phyloP scores from a whole-genome alignment of 2,329 filamentous ascomycete genomes.

The Alternaria rosae region DNA sequence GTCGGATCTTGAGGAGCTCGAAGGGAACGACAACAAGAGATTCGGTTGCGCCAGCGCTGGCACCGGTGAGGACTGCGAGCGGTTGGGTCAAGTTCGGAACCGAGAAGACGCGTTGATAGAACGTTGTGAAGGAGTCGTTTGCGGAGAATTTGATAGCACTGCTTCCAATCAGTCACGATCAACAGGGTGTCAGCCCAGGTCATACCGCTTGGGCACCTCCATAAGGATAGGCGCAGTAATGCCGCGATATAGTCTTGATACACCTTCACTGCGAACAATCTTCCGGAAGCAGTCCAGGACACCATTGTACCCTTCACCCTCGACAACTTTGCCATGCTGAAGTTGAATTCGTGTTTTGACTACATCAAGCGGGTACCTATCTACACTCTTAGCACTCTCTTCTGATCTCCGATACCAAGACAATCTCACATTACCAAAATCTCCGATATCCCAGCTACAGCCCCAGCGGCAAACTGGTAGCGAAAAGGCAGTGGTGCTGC shows the following conservation, averaged over 20 bases:
- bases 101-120: conserved; percentile 37
- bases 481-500: conserved; percentile 31
- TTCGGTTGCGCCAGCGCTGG: conserved; percentile 39
- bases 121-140: conserved; percentile 36
- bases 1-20: conserved; percentile 40
- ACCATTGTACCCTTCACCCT: conserved; percentile 36
- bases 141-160: conserved; percentile 45
- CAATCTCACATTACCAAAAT: conserved; percentile 36
- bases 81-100: conserved; percentile 31
- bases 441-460: conserved; percentile 25
- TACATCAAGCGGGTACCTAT: conserved; percentile 44
- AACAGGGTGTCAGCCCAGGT: neutral
- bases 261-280: conserved; percentile 36
- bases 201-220: conserved; percentile 40
- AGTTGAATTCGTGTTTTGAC: conserved; percentile 44
- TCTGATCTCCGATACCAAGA: neutral
- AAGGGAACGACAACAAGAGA: conserved; percentile 44
- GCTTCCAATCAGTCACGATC: neutral
- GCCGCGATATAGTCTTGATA: conserved; percentile 34
- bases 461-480: conserved; percentile 40
- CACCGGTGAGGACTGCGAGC: conserved; percentile 38
- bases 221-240: conserved; percentile 44
- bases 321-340: conserved; percentile 31
- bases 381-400: conserved; percentile 31
- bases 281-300: conserved; percentile 41